These are phyloP conservation scores for Diplodia sapinea DNA, from an alignment of 2,329 filamentous ascomycete species.

Conservation along the genomic window DNA sequence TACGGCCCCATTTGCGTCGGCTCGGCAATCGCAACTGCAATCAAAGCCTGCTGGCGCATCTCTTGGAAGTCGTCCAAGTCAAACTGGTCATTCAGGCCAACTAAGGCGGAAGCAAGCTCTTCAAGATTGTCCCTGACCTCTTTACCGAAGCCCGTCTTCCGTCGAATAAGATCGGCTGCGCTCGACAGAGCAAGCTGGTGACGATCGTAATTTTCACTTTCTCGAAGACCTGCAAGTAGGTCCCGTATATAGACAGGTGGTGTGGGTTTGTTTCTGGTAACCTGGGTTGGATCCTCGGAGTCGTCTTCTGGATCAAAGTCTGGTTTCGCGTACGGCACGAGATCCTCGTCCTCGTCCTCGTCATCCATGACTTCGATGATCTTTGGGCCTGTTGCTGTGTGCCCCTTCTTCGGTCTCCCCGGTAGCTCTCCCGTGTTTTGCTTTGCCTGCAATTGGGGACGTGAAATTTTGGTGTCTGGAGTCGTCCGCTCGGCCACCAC, in stretches of 20 bases:
- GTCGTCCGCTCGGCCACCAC: slow-evolving; percentile 10
- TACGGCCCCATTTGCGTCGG: slow-evolving; percentile 80
- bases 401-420: background rate
- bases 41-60: slow-evolving; percentile 77
- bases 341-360: slow-evolving; percentile 62
- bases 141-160: slow-evolving; percentile 85
- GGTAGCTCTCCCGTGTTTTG: background rate
- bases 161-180: slow-evolving; percentile 79
- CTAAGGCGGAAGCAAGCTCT: slow-evolving; percentile 76
- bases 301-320: slow-evolving; percentile 89
- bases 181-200: slow-evolving; percentile 80
- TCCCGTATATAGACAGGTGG: slow-evolving; percentile 91
- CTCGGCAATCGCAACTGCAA: slow-evolving; percentile 78
- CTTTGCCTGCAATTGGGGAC: background rate
- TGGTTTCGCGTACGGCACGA: slow-evolving; percentile 81
- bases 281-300: slow-evolving; percentile 87
- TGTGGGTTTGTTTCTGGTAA: slow-evolving; percentile 80
- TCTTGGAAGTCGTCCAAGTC: slow-evolving; percentile 80
- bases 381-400: slow-evolving; percentile 47
- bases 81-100: slow-evolving; percentile 84
- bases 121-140: slow-evolving; percentile 85
- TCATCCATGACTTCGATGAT: slow-evolving; percentile 62
- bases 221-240: slow-evolving; percentile 76
- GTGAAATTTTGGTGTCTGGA: slow-evolving; percentile 25
- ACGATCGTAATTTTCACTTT: slow-evolving; percentile 82